phyloP scores from a whole-genome alignment of 2,329 filamentous ascomycete species.

The Bipolaris bicolor region DNA sequence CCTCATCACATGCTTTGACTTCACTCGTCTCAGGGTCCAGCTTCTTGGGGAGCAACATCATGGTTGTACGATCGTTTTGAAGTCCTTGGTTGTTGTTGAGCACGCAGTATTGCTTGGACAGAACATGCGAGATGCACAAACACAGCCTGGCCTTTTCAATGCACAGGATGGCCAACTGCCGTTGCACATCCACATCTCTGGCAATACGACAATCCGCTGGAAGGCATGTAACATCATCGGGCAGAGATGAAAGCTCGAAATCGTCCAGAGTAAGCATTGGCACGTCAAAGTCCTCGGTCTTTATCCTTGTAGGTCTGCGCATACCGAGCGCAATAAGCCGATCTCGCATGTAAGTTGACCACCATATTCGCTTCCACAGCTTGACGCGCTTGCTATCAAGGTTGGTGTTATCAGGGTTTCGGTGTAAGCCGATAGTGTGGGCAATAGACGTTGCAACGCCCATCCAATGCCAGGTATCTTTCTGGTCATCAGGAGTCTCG shows the following conservation, averaged over 20 bases:
- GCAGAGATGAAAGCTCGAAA: slow-evolving; percentile 76
- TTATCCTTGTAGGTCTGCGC: slow-evolving; percentile 89
- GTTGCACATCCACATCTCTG: slow-evolving; percentile 74
- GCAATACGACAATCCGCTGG: slow-evolving; percentile 72
- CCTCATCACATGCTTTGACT: slow-evolving; percentile 78
- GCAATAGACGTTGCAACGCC: slow-evolving; percentile 91
- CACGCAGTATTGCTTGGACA: slow-evolving; percentile 91
- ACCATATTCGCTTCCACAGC: slow-evolving; percentile 96
- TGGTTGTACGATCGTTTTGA: slow-evolving; percentile 72
- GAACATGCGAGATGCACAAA: slow-evolving; percentile 85
- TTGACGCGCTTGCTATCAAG: slow-evolving; percentile 77
- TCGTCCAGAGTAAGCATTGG: slow-evolving; percentile 85
- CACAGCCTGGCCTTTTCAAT: slow-evolving; percentile 91
- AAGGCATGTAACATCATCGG: slow-evolving; percentile 71
- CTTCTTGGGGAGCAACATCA: slow-evolving; percentile 93
- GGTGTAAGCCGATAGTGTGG: slow-evolving; percentile 90
- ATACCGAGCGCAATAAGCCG: slow-evolving; percentile 91
- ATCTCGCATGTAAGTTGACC: slow-evolving; percentile 96
- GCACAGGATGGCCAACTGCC: slow-evolving; percentile 83
- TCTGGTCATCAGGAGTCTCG: slow-evolving; percentile 94
- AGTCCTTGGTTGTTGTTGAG: slow-evolving; percentile 80
- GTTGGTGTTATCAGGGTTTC: slow-evolving; percentile 78
- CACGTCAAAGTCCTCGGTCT: slow-evolving; percentile 91
- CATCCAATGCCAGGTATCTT: slow-evolving; percentile 99
- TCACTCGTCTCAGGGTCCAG: slow-evolving; percentile 79